phyloP scores from a whole-genome alignment of 192 early-diverging fungal species.

The Entomortierella chlamydospora region DNA sequence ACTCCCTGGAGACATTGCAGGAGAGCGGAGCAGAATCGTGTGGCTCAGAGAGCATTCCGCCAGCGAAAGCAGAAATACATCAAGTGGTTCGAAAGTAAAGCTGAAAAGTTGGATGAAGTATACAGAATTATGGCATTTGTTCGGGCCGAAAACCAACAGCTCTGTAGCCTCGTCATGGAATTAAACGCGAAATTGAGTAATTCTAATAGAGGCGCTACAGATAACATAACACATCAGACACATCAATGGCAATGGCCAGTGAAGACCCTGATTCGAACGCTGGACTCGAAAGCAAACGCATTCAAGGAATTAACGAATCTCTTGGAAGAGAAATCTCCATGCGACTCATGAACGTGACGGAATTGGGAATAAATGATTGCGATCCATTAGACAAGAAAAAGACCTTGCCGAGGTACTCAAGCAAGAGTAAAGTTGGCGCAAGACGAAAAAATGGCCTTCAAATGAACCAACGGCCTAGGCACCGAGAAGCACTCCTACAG shows the following conservation, averaged over 20 bases:
- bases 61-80: slow-evolving; percentile 87
- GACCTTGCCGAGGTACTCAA: slow-evolving; percentile 5
- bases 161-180: slow-evolving; percentile 25
- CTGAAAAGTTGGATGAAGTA: slow-evolving; percentile 69
- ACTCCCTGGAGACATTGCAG: slow-evolving; percentile 38
- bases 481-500: slow-evolving; percentile 8
- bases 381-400: neutral
- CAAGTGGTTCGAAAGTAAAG: slow-evolving; percentile 79
- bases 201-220: neutral
- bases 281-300: neutral
- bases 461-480: slow-evolving; percentile 23
- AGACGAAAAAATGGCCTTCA: slow-evolving; percentile 11
- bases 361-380: slow-evolving; percentile 3
- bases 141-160: slow-evolving; percentile 31
- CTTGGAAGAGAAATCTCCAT: slow-evolving; percentile 28
- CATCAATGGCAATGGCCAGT: neutral
- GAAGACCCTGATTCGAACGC: neutral
- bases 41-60: slow-evolving; percentile 90
- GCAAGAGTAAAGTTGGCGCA: neutral
- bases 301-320: slow-evolving; percentile 1
- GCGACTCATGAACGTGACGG: slow-evolving; percentile 29
- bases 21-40: slow-evolving; percentile 90
- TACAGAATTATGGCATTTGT: slow-evolving; percentile 44
- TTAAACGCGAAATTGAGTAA: slow-evolving; percentile 7
- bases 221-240: neutral